Evolutionary conservation across 345 rosid species (phyloP), one percentile per base, ranked within the genome.

Genomic region (Ricinus communis): DNA sequence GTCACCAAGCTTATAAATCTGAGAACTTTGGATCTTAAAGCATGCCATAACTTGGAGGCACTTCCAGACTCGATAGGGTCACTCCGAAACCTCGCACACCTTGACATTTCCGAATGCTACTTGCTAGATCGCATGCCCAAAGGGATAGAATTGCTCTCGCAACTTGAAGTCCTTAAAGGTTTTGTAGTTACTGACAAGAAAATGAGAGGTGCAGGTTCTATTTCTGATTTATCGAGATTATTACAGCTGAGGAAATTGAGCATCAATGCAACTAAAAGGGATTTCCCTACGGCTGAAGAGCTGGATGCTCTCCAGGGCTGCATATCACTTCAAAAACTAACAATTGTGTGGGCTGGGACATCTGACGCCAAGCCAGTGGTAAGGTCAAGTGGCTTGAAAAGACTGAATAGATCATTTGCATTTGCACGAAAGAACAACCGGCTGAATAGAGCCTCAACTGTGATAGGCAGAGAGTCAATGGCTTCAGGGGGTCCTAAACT

Each of bases 161-260:
- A 81, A 12, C 85, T 87, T 61, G 68, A 73, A 83, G 91, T 90
- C 41, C 83, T 90, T 4, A 85, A 90, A 46, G 93, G 96, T n/a
- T 87, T 90, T 79, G 84, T 85, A 19, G 65, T 87, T 1, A 80
- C 83, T 62, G 71, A 80, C 56, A 22, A 27, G 46, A 40, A 68
- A 54, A 54, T 14, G 13, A 68, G 38, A 54, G 16, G 16, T 22
- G 1, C 55, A 2, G 82, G 88, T 47, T 16, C 8, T 0, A 71
- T 84, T 15, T 6, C 1, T 0, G 54, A 76, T 36, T 47, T 87
- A 57, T 1, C 0, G 28, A 14, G 45, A 41, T 46, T 57, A 43
- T 1, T 0, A 12, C 67, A 77, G 0, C 75, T 85, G 68, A 76
- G 78, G 74, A 80, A 82, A 64, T 78, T 87, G 63, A 84, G 75